These are phyloP conservation scores for Saccharomyces hybrid DNA, from an alignment of 1,139 yeast genomes.

Conservation along the genomic window DNA sequence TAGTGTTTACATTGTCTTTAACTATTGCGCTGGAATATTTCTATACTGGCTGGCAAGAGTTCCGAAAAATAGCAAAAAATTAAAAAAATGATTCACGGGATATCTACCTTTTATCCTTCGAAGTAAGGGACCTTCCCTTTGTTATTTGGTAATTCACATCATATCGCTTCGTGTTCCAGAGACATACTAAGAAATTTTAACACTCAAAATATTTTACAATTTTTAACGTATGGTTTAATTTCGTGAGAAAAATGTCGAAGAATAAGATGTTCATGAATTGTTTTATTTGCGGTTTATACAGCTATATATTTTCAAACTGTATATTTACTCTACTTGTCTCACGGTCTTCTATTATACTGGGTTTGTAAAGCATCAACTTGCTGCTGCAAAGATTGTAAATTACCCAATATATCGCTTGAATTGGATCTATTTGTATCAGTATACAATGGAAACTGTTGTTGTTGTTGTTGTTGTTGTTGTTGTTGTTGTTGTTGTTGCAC, in stretches of 20 bases:
- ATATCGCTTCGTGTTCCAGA: no score
- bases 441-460: constrained; percentile 11
- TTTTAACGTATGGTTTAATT: no score
- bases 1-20: constrained; percentile 35
- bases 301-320: no score
- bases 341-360: constrained; percentile 16
- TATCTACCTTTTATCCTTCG: no score
- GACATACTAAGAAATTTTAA: no score
- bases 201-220: no score
- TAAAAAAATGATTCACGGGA: not conserved
- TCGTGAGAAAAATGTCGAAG: no score
- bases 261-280: not conserved
- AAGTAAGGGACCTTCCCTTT: no score
- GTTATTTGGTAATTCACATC: no score
- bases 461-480: constrained; percentile 4
- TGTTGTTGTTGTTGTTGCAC: constrained; percentile 10
- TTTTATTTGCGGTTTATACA: not conserved
- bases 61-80: constrained; percentile 37
- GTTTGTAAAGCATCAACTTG: constrained; percentile 48
- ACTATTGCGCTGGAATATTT: constrained; percentile 42
- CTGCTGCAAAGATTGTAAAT: constrained; percentile 53
- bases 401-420: constrained; percentile 43
- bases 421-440: not conserved
- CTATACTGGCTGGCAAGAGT: constrained; percentile 71
- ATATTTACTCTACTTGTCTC: not conserved